These are phyloP conservation scores for Skeletonema menzelii DNA, from an alignment of 108 stramenopile species.

Conservation along the genomic window DNA sequence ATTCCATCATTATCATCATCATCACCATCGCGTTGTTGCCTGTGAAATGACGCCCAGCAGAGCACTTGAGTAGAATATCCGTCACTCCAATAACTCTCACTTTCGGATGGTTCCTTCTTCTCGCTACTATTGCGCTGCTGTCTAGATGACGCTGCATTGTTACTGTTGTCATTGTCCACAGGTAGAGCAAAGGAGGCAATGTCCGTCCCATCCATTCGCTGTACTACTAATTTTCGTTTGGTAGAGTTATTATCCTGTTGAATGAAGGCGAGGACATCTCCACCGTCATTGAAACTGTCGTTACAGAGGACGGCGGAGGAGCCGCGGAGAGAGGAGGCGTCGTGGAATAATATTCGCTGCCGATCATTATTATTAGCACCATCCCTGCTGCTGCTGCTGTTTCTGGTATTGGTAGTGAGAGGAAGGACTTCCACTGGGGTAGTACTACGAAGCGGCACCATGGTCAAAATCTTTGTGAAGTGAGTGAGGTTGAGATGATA, in stretches of 20 bases:
- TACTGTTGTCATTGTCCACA: not conserved
- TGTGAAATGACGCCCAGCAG: conserved; percentile 74
- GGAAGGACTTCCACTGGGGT: conserved; percentile 2
- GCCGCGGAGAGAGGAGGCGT: not conserved
- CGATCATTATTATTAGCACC: not conserved
- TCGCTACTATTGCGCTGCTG: not conserved
- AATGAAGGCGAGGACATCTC: conserved; percentile 17
- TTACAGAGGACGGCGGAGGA: not conserved
- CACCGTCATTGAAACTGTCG: not conserved
- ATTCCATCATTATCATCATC: not conserved
- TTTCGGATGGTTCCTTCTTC: too few species aligned
- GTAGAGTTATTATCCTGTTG: not conserved
- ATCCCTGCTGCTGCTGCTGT: not conserved
- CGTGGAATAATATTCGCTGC: not conserved
- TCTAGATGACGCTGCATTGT: not conserved
- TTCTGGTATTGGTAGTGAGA: not conserved
- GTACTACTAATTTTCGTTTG: conserved; percentile 2
- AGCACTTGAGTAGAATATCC: conserved; percentile 27
- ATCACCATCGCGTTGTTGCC: not conserved
- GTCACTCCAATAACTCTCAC: too few species aligned
- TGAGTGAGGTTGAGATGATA: too few species aligned
- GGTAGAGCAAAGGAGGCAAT: conserved; percentile 21
- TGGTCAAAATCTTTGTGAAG: too few species aligned
- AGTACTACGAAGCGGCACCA: not conserved
- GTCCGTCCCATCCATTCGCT: conserved; percentile 22